Percentiles rank a stretch among this genome's conserved stretches.
These are phyloP conservation scores for Lachancea sp. DNA, from an alignment of 805 yeast species.

Conservation along the genomic window DNA sequence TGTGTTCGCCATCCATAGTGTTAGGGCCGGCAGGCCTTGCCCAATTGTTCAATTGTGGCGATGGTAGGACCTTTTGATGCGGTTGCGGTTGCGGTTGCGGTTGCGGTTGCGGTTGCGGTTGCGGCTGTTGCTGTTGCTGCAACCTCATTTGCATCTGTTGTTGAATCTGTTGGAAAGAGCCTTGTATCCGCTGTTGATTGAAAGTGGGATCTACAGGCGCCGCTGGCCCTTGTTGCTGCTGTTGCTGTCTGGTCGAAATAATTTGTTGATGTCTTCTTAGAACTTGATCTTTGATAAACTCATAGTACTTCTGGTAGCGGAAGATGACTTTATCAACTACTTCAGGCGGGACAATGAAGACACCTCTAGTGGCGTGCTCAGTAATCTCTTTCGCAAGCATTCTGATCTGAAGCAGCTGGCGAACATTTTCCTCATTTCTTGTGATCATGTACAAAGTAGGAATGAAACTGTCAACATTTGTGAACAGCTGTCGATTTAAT, in stretches of 20 bases:
- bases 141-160: constrained; percentile 28
- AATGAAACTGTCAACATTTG: constrained; percentile 66
- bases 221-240: constrained; percentile 21
- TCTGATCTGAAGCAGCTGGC: constrained; percentile 69
- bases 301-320: constrained; percentile 70
- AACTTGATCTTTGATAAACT: constrained; percentile 63
- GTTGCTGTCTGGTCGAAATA: constrained; percentile 32
- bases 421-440: constrained; percentile 67
- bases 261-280: constrained; percentile 35
- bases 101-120: constrained; percentile 34
- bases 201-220: constrained; percentile 3
- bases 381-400: constrained; percentile 70
- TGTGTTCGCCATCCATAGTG: constrained; percentile 1
- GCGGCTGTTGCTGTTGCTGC: constrained; percentile 15
- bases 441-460: constrained; percentile 75
- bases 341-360: constrained; percentile 66
- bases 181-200: constrained; percentile 23
- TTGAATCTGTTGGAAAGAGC: constrained; percentile 25
- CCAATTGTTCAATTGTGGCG: constrained; percentile 7
- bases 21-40: constrained; percentile 2
- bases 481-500: constrained; percentile 45
- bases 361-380: constrained; percentile 59
- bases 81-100: constrained; percentile 29
- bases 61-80: constrained; percentile 15
- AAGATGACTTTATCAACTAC: constrained; percentile 60